Conservation (phyloP, 2,329 filamentous ascomycete species). For the Phyllosticta citrichinensis region DNA sequence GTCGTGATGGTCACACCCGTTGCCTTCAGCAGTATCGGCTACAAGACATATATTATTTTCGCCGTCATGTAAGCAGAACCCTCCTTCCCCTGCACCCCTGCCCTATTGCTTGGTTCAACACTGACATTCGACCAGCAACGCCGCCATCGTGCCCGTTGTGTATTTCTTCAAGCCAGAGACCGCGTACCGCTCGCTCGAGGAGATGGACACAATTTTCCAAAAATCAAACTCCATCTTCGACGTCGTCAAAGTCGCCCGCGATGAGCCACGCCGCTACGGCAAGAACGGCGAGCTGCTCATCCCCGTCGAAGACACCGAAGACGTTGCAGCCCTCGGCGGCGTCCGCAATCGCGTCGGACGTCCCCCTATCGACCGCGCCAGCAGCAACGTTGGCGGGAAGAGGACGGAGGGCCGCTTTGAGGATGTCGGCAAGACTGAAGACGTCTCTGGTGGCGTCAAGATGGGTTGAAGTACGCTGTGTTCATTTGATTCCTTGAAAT, state of each 20-base stretch:
- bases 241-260: slow-evolving; percentile 39
- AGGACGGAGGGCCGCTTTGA: slow-evolving; percentile 1
- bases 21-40: slow-evolving; percentile 46
- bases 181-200: slow-evolving; percentile 47
- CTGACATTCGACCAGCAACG: slow-evolving; percentile 29
- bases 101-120: not conserved
- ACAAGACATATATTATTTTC: slow-evolving; percentile 48
- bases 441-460: not conserved
- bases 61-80: slow-evolving; percentile 34
- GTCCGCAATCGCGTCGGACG: not conserved
- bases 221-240: slow-evolving; percentile 41
- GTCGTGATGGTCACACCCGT: slow-evolving; percentile 58
- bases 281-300: slow-evolving; percentile 49
- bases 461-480: not conserved
- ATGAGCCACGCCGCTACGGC: slow-evolving; percentile 47
- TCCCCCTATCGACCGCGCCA: not conserved
- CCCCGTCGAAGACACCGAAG: slow-evolving; percentile 35
- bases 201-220: slow-evolving; percentile 59
- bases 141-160: slow-evolving; percentile 44
- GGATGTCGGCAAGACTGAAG: not conserved
- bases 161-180: slow-evolving; percentile 56
- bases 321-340: slow-evolving; percentile 12
- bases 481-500: no score
- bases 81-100: no score
- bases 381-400: slow-evolving; percentile 8